Evolutionary conservation across 2,329 filamentous ascomycete species (phyloP).

Genomic region (Stemphylium lycopersici): DNA sequence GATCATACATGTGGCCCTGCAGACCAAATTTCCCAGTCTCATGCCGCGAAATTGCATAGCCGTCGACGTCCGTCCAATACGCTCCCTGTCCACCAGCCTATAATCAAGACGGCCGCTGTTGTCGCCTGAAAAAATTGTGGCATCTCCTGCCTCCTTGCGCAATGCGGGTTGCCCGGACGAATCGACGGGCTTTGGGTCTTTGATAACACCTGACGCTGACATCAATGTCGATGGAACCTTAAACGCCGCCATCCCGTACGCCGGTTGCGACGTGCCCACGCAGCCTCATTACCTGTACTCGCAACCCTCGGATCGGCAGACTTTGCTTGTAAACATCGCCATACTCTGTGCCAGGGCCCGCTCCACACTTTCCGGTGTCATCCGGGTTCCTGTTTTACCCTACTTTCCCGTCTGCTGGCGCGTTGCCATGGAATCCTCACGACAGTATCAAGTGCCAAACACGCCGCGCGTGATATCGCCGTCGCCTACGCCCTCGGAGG

Average conservation of each 20-base stretch:
- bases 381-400: slow-evolving; percentile 64
- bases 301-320: slow-evolving; percentile 16
- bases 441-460: slow-evolving; percentile 67
- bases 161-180: slow-evolving; percentile 46
- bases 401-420: slow-evolving; percentile 57
- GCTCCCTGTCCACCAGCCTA: slow-evolving; percentile 11
- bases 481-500: slow-evolving; percentile 65
- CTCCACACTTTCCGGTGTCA: slow-evolving; percentile 60
- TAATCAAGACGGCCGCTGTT: slow-evolving; percentile 29
- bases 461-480: slow-evolving; percentile 90
- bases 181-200: slow-evolving; percentile 32
- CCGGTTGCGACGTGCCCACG: slow-evolving; percentile 23
- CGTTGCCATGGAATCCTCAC: slow-evolving; percentile 53
- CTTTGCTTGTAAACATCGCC: slow-evolving; percentile 34
- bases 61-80: slow-evolving; percentile 16
- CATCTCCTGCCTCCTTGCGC: slow-evolving; percentile 37
- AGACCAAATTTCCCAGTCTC: slow-evolving; percentile 27
- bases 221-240: slow-evolving; percentile 35
- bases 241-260: slow-evolving; percentile 18
- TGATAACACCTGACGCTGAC: slow-evolving; percentile 25
- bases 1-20: slow-evolving; percentile 15
- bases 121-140: slow-evolving; percentile 41
- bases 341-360: slow-evolving; percentile 33
- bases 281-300: slow-evolving; percentile 23
- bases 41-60: slow-evolving; percentile 13